Conservation (phyloP, 495 filamentous ascomycete genomes). For the Neurospora intermedia region DNA sequence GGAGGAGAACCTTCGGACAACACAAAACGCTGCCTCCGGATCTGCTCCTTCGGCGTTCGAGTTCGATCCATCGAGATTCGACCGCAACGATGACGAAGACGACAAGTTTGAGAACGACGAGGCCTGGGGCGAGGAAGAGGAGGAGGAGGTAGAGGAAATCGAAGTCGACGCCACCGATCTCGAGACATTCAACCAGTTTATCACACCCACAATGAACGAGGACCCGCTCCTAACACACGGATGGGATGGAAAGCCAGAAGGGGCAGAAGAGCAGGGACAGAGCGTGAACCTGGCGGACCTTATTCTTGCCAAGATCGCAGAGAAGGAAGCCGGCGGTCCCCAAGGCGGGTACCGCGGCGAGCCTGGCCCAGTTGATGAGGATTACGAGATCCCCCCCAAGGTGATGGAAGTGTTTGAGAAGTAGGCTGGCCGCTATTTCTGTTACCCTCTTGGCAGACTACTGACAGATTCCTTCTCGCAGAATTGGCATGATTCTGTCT, state of each 20-base stretch:
- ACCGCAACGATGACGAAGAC: slow-evolving; percentile 20
- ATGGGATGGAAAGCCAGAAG: slow-evolving; percentile 31
- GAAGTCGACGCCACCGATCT: slow-evolving; percentile 87
- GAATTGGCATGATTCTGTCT: slow-evolving; percentile 77
- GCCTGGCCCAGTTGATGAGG: slow-evolving; percentile 50
- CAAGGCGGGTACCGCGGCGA: slow-evolving; percentile 19
- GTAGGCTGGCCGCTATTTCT: slow-evolving; percentile 34
- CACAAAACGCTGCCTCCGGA: not conserved
- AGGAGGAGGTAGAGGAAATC: slow-evolving; percentile 63
- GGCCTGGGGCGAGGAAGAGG: slow-evolving; percentile 61
- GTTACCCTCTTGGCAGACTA: slow-evolving; percentile 3
- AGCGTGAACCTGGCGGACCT: slow-evolving; percentile 81
- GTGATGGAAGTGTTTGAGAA: slow-evolving; percentile 90
- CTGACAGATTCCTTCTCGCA: slow-evolving; percentile 16
- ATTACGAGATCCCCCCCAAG: slow-evolving; percentile 79
- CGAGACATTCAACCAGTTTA: slow-evolving; percentile 81
- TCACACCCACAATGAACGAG: slow-evolving; percentile 47
- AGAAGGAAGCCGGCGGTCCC: slow-evolving; percentile 62
- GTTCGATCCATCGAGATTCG: slow-evolving; percentile 31
- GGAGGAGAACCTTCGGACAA: slow-evolving; percentile 29
- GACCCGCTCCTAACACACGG: slow-evolving; percentile 41
- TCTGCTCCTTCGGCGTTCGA: slow-evolving; percentile 30
- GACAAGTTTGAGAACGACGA: slow-evolving; percentile 44
- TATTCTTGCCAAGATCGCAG: slow-evolving; percentile 87
- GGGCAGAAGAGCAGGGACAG: slow-evolving; percentile 38